phyloP scores from a whole-genome alignment of 164 flowering plant genomes.

The Pachysandra terminalis region DNA sequence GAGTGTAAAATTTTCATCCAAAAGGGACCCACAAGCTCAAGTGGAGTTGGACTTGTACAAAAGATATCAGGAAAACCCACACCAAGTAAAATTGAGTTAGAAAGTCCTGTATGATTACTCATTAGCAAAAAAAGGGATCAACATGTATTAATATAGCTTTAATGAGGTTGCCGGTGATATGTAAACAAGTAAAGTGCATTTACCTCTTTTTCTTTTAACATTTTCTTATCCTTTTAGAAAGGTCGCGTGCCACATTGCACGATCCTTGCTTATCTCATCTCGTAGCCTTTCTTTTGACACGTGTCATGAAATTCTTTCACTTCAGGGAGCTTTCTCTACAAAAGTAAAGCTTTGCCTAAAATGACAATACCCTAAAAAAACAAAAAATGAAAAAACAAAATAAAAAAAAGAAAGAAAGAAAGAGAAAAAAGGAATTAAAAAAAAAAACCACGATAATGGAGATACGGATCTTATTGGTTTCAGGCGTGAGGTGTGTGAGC shows the following conservation, averaged over 20 bases:
- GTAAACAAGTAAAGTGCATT: background rate
- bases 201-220: background rate
- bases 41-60: background rate
- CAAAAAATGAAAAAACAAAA: too few relatives aligned
- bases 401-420: too few relatives aligned
- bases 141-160: conserved; percentile 7
- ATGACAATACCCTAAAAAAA: conserved; percentile 6
- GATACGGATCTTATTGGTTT: background rate
- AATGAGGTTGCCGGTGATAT: conserved; percentile 8
- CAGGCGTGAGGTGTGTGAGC: background rate
- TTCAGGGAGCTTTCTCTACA: background rate
- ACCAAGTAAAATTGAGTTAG: background rate
- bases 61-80: background rate
- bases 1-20: background rate
- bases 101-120: conserved; percentile 2
- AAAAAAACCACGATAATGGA: conserved; percentile 4
- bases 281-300: background rate
- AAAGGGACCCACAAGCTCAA: background rate
- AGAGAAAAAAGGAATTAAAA: background rate
- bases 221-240: background rate
- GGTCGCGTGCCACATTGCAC: conserved; percentile 12
- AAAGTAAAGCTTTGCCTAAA: conserved; percentile 1
- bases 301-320: background rate
- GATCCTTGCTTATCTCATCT: conserved; percentile 12
- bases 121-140: conserved; percentile 8